Percentiles rank a stretch among this genome's conserved stretches.
Conservation (phyloP, 768 basidiomycete species). For the Omphalotus guepiniiformis region DNA sequence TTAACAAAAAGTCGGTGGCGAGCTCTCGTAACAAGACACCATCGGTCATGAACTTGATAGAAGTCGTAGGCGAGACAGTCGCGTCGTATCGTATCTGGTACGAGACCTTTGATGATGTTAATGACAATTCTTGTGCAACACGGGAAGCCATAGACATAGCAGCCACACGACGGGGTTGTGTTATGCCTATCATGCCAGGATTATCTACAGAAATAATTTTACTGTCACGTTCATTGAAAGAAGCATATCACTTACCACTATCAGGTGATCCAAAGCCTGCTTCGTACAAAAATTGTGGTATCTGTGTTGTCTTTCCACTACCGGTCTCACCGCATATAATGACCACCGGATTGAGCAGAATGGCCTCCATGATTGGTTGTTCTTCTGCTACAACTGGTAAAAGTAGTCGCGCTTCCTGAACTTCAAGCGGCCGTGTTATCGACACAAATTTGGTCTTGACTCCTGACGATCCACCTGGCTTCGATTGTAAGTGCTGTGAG, state of each 20-base stretch:
- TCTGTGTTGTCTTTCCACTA: conserved; percentile 97
- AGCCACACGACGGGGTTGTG: conserved; percentile 95
- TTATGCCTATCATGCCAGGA: conserved; percentile 96
- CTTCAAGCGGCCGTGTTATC: conserved; percentile 61
- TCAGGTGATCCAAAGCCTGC: conserved; percentile 85
- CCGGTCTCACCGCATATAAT: conserved; percentile 92
- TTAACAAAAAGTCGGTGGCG: conserved; percentile 89
- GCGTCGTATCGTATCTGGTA: conserved; percentile 98
- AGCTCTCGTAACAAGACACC: conserved; percentile 94
- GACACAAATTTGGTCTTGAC: conserved; percentile 39
- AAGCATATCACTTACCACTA: conserved; percentile 53
- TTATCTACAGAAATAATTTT: conserved; percentile 58
- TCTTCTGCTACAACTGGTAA: conserved; percentile 93
- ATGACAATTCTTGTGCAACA: conserved; percentile 88
- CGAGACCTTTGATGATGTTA: conserved; percentile 78
- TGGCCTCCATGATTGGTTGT: conserved; percentile 89
- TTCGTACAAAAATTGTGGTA: conserved; percentile 98
- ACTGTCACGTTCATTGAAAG: background rate
- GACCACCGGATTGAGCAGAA: conserved; percentile 81
- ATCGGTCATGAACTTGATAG: conserved; percentile 99
- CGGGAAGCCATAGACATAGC: conserved; percentile 95
- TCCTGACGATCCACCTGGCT: background rate
- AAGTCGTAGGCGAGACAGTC: conserved; percentile 83
- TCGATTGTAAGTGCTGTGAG: conserved; percentile 39
- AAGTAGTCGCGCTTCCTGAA: conserved; percentile 71